Percentiles rank a stretch among this genome's conserved stretches.
Conservation (phyloP, 106 monocot species). For the Dioscorea dumetorum region DNA sequence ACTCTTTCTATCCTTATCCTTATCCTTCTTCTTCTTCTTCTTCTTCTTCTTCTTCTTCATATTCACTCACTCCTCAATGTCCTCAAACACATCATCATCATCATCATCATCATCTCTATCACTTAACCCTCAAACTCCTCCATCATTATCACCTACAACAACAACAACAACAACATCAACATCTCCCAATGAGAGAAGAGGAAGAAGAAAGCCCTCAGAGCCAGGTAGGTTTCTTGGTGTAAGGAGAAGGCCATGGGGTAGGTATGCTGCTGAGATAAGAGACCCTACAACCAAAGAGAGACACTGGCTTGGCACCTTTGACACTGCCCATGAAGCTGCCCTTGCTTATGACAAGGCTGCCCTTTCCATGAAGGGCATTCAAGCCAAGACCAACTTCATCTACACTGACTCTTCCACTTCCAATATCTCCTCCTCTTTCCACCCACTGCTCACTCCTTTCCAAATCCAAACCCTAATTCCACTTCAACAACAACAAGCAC, state of each 20-base stretch:
- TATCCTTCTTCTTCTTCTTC: not conserved
- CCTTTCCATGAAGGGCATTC: constrained; percentile 55
- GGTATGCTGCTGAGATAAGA: constrained; percentile 72
- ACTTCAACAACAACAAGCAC: not conserved
- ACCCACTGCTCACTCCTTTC: constrained; percentile 14
- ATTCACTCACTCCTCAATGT: not conserved
- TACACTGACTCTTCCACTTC: constrained; percentile 16
- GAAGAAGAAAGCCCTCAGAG: constrained; percentile 45
- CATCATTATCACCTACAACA: constrained; percentile 8
- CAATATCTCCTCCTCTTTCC: constrained; percentile 1
- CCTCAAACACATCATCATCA: constrained; percentile 3
- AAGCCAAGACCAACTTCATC: constrained; percentile 64
- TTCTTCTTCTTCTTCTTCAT: not conserved
- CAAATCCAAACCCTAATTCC: constrained; percentile 7
- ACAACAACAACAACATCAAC: constrained; percentile 12
- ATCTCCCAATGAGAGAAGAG: constrained; percentile 37
- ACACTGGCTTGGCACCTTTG: constrained; percentile 76
- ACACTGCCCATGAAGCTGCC: constrained; percentile 76
- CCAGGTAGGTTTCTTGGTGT: constrained; percentile 69
- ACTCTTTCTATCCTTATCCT: not conserved
- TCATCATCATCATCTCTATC: constrained; percentile 1
- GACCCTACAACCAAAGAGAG: constrained; percentile 64
- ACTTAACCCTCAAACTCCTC: not conserved
- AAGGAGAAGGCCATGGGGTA: constrained; percentile 61
- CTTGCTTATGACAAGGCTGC: constrained; percentile 69